Percentiles rank a stretch among this genome's conserved stretches.
These are phyloP conservation scores for Ascoidea asiatica DNA, from an alignment of 805 yeast genomes.

Conservation along the genomic window DNA sequence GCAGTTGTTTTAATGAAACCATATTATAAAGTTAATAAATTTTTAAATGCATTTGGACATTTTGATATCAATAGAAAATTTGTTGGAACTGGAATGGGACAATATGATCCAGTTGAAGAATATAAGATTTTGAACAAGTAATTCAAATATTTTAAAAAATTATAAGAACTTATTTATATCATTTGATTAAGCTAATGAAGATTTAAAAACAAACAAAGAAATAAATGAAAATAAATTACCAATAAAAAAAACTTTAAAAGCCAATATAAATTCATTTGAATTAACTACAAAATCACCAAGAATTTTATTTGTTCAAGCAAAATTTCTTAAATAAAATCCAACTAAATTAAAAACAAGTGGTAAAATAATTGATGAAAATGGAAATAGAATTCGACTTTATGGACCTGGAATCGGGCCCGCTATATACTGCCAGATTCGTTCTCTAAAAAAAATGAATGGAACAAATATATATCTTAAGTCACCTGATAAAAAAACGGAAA, in stretches of 20 bases:
- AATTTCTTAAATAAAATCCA: constrained; percentile 56
- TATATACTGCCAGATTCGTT: too few relatives aligned
- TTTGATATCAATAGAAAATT: constrained; percentile 22
- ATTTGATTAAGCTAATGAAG: constrained; percentile 5
- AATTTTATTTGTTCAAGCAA: constrained; percentile 46
- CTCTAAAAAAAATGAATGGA: too few relatives aligned
- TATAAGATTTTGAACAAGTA: constrained; percentile 8
- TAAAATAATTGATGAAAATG: constrained; percentile 26
- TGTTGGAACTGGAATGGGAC: constrained; percentile 54
- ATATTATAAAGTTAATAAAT: constrained; percentile 46
- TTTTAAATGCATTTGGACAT: constrained; percentile 15
- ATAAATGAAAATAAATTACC: neutral
- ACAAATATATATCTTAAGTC: too few relatives aligned
- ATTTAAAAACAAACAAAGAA: constrained; percentile 8
- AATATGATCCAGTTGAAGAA: constrained; percentile 28
- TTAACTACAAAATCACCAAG: constrained; percentile 15
- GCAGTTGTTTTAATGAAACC: constrained; percentile 43
- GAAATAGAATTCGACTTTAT: constrained; percentile 39
- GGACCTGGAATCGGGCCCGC: too few relatives aligned
- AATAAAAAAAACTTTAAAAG: neutral
- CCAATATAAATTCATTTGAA: constrained; percentile 2
- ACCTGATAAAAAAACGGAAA: too few relatives aligned
- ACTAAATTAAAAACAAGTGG: constrained; percentile 32
- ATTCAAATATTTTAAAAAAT: constrained; percentile 9
- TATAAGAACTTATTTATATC: neutral